Conservation (phyloP, 1,139 yeast genomes). For the Blastobotrys buckinghamii region DNA sequence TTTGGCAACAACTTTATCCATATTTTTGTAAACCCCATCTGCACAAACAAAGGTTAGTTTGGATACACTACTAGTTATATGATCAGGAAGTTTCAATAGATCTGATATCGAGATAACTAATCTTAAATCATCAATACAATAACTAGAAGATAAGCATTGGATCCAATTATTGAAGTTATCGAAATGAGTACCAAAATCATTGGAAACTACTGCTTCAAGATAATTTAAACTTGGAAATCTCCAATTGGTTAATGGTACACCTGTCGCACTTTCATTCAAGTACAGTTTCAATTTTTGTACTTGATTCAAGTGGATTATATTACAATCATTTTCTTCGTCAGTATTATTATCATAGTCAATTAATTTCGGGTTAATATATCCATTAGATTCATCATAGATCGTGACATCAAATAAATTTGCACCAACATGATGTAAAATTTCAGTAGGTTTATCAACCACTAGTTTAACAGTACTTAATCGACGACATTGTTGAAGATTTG, state of each 20-base stretch:
- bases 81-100: slow-evolving; percentile 4
- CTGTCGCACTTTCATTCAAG: neutral
- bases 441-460: neutral
- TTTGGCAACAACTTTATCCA: neutral
- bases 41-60: neutral
- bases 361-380: too few species aligned
- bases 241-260: slow-evolving; percentile 1
- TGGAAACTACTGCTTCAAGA: neutral
- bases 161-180: neutral
- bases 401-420: neutral
- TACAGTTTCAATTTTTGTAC: slow-evolving; percentile 1
- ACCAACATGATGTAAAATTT: neutral
- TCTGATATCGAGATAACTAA: neutral
- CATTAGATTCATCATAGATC: neutral
- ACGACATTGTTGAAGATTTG: neutral
- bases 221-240: slow-evolving; percentile 1
- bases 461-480: neutral
- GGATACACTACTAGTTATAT: slow-evolving; percentile 2
- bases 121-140: slow-evolving; percentile 8
- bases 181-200: neutral
- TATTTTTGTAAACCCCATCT: neutral
- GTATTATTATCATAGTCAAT: too few species aligned
- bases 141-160: slow-evolving; percentile 1
- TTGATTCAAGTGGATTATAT: neutral
- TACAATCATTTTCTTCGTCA: neutral